Evolutionary conservation across 2,329 filamentous ascomycete genomes (phyloP).

Genomic region (Daldinia sp.): DNA sequence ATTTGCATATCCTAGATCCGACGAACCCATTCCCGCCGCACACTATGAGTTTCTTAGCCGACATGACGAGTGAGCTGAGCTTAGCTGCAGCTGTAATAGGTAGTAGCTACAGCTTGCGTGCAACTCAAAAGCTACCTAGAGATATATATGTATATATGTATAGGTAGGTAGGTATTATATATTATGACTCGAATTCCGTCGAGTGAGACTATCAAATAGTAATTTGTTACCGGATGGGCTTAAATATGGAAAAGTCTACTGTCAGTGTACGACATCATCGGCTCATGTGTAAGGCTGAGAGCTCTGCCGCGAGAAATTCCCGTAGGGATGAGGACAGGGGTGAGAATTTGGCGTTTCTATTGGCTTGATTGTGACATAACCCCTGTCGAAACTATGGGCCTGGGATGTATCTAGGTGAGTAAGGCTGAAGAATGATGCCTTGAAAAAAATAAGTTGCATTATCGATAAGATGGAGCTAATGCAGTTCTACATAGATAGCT

Average conservation of each 20-base stretch:
- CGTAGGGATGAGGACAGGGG: neutral
- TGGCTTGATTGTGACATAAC: neutral
- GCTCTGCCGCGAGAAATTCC: constrained; percentile 4
- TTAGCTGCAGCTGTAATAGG: constrained; percentile 31
- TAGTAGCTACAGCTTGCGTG: neutral
- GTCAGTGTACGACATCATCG: constrained; percentile 42
- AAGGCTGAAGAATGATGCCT: neutral
- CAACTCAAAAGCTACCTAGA: too few species aligned
- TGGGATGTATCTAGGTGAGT: too few species aligned
- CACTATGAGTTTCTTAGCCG: constrained; percentile 82
- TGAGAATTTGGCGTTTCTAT: neutral
- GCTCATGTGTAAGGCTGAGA: constrained; percentile 38
- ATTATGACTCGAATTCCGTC: neutral
- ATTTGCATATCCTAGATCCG: constrained; percentile 88
- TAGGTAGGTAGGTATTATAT: too few species aligned
- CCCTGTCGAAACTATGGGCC: neutral
- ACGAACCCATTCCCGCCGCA: constrained; percentile 95
- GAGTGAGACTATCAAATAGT: neutral
- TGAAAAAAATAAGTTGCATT: neutral
- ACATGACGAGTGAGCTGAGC: constrained; percentile 52
- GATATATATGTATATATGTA: too few species aligned
- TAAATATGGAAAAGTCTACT: neutral
- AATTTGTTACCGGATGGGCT: neutral
- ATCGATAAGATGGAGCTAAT: constrained; percentile 1
- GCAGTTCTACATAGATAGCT: neutral